A percentile compares a stretch with the other conserved stretches of the same genome.
Conservation (phyloP, 2,329 filamentous ascomycete genomes). For the Cryphonectria parasitica region DNA sequence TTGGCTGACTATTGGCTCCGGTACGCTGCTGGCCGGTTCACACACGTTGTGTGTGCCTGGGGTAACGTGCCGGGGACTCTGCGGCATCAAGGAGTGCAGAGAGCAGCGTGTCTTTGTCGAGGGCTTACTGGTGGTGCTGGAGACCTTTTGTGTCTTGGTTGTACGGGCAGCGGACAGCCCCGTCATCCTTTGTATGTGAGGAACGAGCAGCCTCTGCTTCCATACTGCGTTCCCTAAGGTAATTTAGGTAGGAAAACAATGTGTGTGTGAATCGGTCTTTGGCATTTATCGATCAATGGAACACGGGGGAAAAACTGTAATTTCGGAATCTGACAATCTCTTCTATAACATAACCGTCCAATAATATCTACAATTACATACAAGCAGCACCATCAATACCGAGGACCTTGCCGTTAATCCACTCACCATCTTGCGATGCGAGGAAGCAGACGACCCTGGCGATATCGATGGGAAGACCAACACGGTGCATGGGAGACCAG, state of each 20-base stretch:
- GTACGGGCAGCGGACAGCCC: neutral
- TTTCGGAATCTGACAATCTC: neutral
- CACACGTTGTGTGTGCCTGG: neutral
- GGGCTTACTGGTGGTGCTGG: neutral
- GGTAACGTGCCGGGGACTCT: neutral
- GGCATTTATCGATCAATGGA: neutral
- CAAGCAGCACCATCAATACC: constrained; percentile 42
- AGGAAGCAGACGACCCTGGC: constrained; percentile 65
- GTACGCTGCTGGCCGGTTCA: neutral
- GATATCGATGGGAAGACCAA: constrained; percentile 70
- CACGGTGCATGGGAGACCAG: constrained; percentile 67
- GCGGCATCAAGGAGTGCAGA: neutral
- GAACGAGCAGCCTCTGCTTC: neutral
- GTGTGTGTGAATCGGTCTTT: neutral
- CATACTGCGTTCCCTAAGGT: neutral
- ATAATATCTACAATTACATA: constrained; percentile 34
- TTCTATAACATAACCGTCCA: neutral
- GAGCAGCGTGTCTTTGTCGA: neutral
- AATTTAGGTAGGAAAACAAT: neutral
- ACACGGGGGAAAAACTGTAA: neutral
- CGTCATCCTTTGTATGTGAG: constrained; percentile 3
- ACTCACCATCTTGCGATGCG: constrained; percentile 51
- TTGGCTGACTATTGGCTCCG: neutral
- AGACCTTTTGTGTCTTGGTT: neutral
- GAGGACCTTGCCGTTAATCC: constrained; percentile 50